Percentiles rank a stretch among this genome's conserved stretches.
Evolutionary conservation across 1,139 yeast genomes (phyloP).

Genomic region (Pichia sp.): DNA sequence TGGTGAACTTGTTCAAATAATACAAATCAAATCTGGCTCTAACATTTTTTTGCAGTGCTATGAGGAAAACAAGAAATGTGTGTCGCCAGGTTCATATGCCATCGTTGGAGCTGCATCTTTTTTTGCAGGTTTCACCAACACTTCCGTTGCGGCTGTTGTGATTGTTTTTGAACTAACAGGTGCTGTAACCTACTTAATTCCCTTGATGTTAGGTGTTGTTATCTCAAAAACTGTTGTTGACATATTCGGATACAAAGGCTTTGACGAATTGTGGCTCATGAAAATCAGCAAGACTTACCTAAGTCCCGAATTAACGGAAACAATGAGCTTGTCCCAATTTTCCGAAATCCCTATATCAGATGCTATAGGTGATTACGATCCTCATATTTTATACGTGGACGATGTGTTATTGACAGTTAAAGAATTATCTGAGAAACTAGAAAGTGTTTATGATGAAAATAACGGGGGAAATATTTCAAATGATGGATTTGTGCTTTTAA

Average conservation of each 20-base stretch:
- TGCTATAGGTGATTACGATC: slow-evolving; percentile 5
- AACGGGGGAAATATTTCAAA: slow-evolving; percentile 11
- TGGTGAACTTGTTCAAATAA: slow-evolving; percentile 54
- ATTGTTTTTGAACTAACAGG: slow-evolving; percentile 57
- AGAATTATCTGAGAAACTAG: slow-evolving; percentile 30
- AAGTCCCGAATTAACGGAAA: slow-evolving; percentile 9
- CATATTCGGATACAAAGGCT: slow-evolving; percentile 41
- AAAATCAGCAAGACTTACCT: slow-evolving; percentile 10
- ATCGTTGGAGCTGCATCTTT: slow-evolving; percentile 60
- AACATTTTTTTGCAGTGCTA: slow-evolving; percentile 43
- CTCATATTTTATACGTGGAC: slow-evolving; percentile 10
- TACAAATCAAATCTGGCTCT: slow-evolving; percentile 43
- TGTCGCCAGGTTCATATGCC: slow-evolving; percentile 58
- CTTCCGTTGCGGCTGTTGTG: slow-evolving; percentile 54
- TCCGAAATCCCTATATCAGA: slow-evolving; percentile 10
- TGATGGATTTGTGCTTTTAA: slow-evolving; percentile 19
- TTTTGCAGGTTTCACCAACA: slow-evolving; percentile 53
- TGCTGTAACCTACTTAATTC: slow-evolving; percentile 54
- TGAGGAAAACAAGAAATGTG: slow-evolving; percentile 43
- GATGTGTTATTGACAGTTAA: slow-evolving; percentile 26
- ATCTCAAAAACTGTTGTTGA: slow-evolving; percentile 49
- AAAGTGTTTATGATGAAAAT: slow-evolving; percentile 26
- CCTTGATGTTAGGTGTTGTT: slow-evolving; percentile 57
- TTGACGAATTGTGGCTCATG: slow-evolving; percentile 40
- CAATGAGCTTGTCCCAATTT: slow-evolving; percentile 11